phyloP scores from a whole-genome alignment of 306 rosid genomes.

The Medicago arabica region DNA sequence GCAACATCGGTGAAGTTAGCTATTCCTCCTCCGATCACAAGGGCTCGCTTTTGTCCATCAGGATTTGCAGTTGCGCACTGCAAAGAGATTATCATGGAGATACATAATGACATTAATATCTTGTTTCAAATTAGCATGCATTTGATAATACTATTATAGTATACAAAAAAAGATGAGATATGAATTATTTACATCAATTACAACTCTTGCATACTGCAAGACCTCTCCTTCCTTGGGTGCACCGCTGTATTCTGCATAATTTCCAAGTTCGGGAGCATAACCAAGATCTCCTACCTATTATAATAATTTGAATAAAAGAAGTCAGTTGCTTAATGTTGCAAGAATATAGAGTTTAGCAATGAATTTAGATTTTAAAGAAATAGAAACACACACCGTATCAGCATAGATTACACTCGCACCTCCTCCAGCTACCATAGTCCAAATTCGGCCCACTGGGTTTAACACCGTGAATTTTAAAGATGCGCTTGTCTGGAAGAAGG shows the following conservation, averaged over 20 bases:
- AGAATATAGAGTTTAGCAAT: slow-evolving; percentile 24
- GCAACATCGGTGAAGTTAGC: slow-evolving; percentile 98
- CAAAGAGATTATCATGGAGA: slow-evolving; percentile 31
- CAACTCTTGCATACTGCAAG: slow-evolving; percentile 96
- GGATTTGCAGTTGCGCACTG: slow-evolving; percentile 97
- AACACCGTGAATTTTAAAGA: slow-evolving; percentile 91
- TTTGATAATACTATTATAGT: neutral
- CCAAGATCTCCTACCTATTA: slow-evolving; percentile 97
- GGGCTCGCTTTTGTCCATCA: slow-evolving; percentile 83
- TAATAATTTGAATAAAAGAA: slow-evolving; percentile 21
- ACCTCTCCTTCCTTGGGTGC: slow-evolving; percentile 98
- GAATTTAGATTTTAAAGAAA: slow-evolving; percentile 34
- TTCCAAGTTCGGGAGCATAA: slow-evolving; percentile 92
- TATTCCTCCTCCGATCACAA: slow-evolving; percentile 94
- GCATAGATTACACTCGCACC: slow-evolving; percentile 99
- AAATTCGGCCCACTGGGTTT: slow-evolving; percentile 86
- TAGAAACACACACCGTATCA: slow-evolving; percentile 70
- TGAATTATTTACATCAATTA: slow-evolving; percentile 76
- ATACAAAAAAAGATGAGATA: slow-evolving; percentile 17
- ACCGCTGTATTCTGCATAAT: slow-evolving; percentile 97
- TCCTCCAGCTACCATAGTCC: slow-evolving; percentile 99
- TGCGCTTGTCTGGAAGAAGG: slow-evolving; percentile 83
- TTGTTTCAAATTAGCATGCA: slow-evolving; percentile 22
- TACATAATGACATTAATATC: neutral
- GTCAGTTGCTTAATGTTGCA: neutral